Conservation (phyloP, 75 land plant species). For the Pinus taeda region DNA sequence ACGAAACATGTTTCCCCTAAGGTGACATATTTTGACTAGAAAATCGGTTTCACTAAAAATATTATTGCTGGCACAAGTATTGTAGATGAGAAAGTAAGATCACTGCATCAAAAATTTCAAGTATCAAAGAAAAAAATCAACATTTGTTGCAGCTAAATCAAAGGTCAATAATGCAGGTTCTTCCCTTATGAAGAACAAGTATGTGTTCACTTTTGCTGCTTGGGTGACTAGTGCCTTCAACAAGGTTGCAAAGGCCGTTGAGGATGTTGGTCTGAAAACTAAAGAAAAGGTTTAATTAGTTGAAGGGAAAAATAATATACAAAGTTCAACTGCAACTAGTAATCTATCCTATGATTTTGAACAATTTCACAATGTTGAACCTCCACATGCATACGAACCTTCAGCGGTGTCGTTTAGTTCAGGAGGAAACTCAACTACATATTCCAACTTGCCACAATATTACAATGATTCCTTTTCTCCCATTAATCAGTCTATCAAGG, state of each 20-base stretch:
- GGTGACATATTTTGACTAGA: conserved; percentile 57
- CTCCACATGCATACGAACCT: conserved; percentile 22
- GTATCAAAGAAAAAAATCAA: conserved; percentile 69
- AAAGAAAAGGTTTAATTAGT: conserved; percentile 47
- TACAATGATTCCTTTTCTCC: conserved; percentile 5
- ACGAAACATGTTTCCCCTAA: conserved; percentile 59
- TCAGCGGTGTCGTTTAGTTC: background rate
- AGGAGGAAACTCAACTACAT: background rate
- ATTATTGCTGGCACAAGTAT: conserved; percentile 42
- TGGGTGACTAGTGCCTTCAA: conserved; percentile 71
- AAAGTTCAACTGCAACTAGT: background rate
- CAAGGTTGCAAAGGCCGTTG: conserved; percentile 59
- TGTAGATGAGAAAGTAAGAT: conserved; percentile 61
- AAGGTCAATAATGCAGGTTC: conserved; percentile 68
- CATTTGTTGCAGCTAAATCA: conserved; percentile 66
- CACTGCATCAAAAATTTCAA: conserved; percentile 74
- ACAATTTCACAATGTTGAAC: conserved; percentile 11
- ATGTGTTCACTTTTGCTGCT: conserved; percentile 48
- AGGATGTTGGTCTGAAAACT: conserved; percentile 58
- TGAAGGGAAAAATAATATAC: conserved; percentile 29
- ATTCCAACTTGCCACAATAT: conserved; percentile 1
- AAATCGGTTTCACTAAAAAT: conserved; percentile 69
- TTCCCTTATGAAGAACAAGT: conserved; percentile 63
- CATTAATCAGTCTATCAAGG: background rate
- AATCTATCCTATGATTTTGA: conserved; percentile 17